Base-by-base conservation (phyloP, 192 early-diverging fungal species). In the Kappamyces sp. region DNA sequence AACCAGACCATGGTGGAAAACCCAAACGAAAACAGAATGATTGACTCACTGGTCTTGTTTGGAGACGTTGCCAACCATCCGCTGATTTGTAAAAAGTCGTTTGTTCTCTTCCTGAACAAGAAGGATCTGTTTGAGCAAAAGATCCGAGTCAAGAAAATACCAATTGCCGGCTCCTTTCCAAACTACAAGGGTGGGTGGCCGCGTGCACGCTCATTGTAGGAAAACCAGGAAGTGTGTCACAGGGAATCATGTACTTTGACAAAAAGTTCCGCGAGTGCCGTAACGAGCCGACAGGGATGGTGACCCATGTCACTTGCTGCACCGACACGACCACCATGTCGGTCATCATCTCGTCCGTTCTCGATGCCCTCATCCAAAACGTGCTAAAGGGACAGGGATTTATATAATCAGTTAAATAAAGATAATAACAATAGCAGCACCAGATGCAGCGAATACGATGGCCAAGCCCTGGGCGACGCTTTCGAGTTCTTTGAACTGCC, bases 81-180 rank as follows among this genome's bases (percentile, higher is more conserved):
- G 38, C 29, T 47, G 35, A 31, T 65, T 3, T 5, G 6, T 2
- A 65, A 65, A 22, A 36, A 45, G 3, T 33, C 30, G 34, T 59
- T 78, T 34, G 60, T 78, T 5, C 46, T 78, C 7, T 69, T 69
- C 39, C 42, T 69, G 15, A 69, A 74, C 60, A 69, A 69, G 47
- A 69, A 70, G 11, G 67, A 69, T 37, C 34, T 69, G 2, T 74
- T 74, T 61, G 31, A 49, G 11, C 61, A 70, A 68, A 69, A 69
- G 66, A 36, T 69, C n/a, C 36, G 40, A 32, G 8, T 55, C 38
- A 55, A 55, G 38, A 5, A 7, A 5, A 5, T 34, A 34, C 5
- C 22, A 1, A 34, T 55, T 5, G 30, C 3, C 4, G 12, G 15
- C 8, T 34, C 7, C n/a, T 55, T 55, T 22, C 54, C 54, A 2